A percentile compares a stretch with the other conserved stretches of the same genome.
Evolutionary conservation across 345 rosid genomes (phyloP).

Genomic region (Ailanthus altissimus): DNA sequence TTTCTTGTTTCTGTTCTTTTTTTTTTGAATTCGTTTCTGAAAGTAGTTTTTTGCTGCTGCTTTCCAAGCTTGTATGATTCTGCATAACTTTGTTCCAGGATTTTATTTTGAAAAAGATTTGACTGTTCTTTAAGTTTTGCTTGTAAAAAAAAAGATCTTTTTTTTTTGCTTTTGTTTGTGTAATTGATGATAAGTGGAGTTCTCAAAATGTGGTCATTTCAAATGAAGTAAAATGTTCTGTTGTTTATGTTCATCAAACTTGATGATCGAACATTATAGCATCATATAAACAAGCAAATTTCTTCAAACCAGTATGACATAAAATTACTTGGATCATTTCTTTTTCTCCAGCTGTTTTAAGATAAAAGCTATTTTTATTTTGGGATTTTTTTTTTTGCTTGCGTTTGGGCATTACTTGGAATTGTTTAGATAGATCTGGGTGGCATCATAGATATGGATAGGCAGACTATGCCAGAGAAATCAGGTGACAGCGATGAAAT

Average conservation of each 20-base stretch:
- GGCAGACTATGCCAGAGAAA: not conserved
- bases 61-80: not conserved
- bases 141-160: not conserved
- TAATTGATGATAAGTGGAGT: slow-evolving; percentile 9
- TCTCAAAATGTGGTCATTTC: not conserved
- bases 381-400: not conserved
- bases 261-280: not conserved
- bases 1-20: not conserved
- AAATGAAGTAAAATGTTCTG: not conserved
- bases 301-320: not conserved
- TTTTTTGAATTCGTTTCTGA: not conserved
- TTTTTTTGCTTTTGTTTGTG: not conserved
- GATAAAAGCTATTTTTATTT: not conserved
- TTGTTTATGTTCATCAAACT: not conserved
- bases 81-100: not conserved
- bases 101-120: not conserved
- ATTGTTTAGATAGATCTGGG: slow-evolving; percentile 13
- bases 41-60: not conserved
- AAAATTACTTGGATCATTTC: not conserved
- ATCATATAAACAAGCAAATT: not conserved
- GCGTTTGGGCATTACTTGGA: not conserved
- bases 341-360: slow-evolving; percentile 2
- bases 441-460: not conserved
- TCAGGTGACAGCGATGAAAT: not conserved
- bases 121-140: not conserved